Base-by-base conservation (phyloP, 805 yeast genomes). In the Maudiozyma saulgeensis region DNA sequence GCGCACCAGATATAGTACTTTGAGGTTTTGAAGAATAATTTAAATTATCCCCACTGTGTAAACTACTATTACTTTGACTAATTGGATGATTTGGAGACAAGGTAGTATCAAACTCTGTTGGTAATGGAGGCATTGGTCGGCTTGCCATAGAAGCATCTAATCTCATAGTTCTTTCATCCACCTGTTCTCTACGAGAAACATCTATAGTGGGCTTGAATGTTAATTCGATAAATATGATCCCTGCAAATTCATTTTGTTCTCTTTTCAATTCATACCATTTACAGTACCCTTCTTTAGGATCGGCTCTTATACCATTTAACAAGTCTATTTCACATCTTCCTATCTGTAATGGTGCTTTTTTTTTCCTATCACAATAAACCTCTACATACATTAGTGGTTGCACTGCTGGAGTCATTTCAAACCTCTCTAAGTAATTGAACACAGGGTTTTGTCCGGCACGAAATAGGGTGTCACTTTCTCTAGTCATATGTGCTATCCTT, bases 361-460 rank as follows among this genome's bases (percentile, higher is more conserved):
- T 89, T 63, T 88, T 95, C 63, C 91, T 95, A 54, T 89, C 78
- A 49, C 67, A 63, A 49, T 65, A 66, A 1, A 89, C 81, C 38
- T 86, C 87, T 2, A 93, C 70, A 52, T 80, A 79, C 68, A 93
- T 64, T 0, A 73, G 52, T 1, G 88, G 84, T 46, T 76, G 79
- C 26, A 82, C 73, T 37, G 82, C 84, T 7, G 85, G 75, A 1
- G 81, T 74, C 25, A 87, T 70, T 38, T 76, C 76, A 60, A 85
- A 87, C 56, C 87, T 70, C 50, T 84, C 72, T 54, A 86, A 88
- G 52, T 81, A 81, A 51, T 87, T 82, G 87, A 97, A 93, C 19
- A 73, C 78, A 1, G 99, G 99, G 4, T 87, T 84, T 63, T 93
- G 99, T 1, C 99, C 99, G 1, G 96, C 99, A 56, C 98, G 71